These are phyloP conservation scores for Cladosporium sp. DNA, from an alignment of 2,329 filamentous ascomycete genomes.

Conservation along the genomic window DNA sequence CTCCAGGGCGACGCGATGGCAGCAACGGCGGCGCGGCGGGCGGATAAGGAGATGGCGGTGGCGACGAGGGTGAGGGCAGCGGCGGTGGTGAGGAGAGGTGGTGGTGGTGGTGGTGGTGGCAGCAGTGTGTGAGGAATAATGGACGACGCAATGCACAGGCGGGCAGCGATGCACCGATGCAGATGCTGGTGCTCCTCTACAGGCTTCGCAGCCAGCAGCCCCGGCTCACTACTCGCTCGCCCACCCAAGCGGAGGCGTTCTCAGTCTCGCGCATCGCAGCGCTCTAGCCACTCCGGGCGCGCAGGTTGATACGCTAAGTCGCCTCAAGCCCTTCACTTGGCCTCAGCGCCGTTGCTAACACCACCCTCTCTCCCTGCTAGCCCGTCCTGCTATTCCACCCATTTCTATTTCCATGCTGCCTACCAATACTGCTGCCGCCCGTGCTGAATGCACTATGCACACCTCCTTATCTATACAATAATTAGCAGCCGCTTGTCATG, in stretches of 20 bases:
- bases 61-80: not conserved
- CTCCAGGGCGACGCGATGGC: constrained; percentile 4
- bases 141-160: not conserved
- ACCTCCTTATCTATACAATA: not conserved
- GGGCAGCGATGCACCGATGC: not conserved
- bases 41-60: not conserved
- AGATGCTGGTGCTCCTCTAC: not conserved
- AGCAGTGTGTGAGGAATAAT: not conserved
- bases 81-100: not conserved
- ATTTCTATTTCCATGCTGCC: not conserved
- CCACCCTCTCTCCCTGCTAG: constrained; percentile 1
- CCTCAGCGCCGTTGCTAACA: not conserved
- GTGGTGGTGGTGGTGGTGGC: not conserved
- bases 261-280: no score
- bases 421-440: not conserved
- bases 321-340: not conserved
- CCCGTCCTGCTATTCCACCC: constrained; percentile 1
- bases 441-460: not conserved
- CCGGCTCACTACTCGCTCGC: not conserved
- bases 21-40: not conserved
- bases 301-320: not conserved
- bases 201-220: not conserved
- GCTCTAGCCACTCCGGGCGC: no score
- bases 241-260: not conserved
- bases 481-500: not conserved